These are phyloP conservation scores for Abrus precatorius DNA, from an alignment of 306 rosid species.

Conservation along the genomic window DNA sequence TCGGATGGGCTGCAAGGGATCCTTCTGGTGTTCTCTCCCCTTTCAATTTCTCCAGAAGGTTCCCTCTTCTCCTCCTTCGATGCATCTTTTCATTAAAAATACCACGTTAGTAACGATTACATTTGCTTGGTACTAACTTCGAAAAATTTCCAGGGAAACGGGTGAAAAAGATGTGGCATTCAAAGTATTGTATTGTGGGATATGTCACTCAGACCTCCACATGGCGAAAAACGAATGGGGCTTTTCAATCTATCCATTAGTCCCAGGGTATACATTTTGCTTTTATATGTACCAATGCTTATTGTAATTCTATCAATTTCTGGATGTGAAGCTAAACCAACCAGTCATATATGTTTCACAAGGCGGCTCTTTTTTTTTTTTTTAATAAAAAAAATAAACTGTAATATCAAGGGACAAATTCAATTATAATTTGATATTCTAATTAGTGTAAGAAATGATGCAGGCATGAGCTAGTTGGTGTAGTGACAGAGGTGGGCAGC, in stretches of 20 bases:
- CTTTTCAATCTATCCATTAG: conserved; percentile 49
- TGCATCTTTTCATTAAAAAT: neutral
- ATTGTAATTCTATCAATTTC: neutral
- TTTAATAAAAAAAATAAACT: neutral
- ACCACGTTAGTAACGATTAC: neutral
- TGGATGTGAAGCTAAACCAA: too few relatives aligned
- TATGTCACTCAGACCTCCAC: conserved; percentile 68
- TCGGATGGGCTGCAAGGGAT: conserved; percentile 57
- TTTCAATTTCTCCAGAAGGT: conserved; percentile 60
- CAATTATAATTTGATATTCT: conserved; percentile 7
- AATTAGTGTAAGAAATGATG: neutral
- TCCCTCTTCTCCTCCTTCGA: neutral
- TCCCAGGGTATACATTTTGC: conserved; percentile 55
- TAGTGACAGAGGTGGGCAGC: conserved; percentile 62
- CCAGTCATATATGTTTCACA: neutral
- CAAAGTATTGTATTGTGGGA: conserved; percentile 60
- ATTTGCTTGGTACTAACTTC: neutral
- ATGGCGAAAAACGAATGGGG: conserved; percentile 58
- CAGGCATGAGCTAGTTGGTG: conserved; percentile 64
- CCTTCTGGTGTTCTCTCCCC: conserved; percentile 56
- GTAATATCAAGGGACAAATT: neutral
- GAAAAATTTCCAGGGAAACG: conserved; percentile 39
- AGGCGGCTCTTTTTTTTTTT: neutral
- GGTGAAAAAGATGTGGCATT: conserved; percentile 57
- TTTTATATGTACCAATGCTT: neutral